Base-by-base conservation (phyloP, 805 yeast genomes). In the Millerozyma miso region DNA sequence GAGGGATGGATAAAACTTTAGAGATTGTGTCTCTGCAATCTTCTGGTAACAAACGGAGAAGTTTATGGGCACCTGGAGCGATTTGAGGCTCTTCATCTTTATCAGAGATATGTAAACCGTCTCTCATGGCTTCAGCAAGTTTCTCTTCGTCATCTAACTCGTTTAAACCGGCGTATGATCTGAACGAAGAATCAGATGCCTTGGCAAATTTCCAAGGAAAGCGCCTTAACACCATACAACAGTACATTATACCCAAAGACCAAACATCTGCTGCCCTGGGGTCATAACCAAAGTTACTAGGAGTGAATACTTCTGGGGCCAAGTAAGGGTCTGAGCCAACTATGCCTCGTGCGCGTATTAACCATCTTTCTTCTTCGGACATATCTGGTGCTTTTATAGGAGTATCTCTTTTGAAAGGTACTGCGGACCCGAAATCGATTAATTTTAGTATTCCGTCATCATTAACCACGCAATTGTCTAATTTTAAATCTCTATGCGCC, bases 151-250 rank as follows among this genome's bases (percentile, higher is more conserved):
- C 47, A 5, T 40, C 4, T 33, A 33, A 41, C 20, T 43, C 41
- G 18, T 35, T 50, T 56, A 56, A 36, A 39, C 60, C 52, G 19
- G 74, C 65, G 57, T 84, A 91, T 47, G 87, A 73, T 44, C 80
- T 75, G 68, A 76, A 91, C 3, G 93, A 81, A 41, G 80, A 80
- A 60, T 90, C 97, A 4, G 79, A 68, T 19, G 69, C 64, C 50
- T 83, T 81, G n/a, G 97, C 97, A 2, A 90, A 77, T 60, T 88
- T 88, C 99, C 99, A 91, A 1, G 99, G 98, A 65, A 91, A 91
- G 46, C 96, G 67, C 51, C 85, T 79, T 51, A 90, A 67, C 2
- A 84, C 73, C 90, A 89, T 86, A 65, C 98, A 90, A 60, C 96
- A 88, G 59, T 77, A 91, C 41, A 93, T 88, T 20, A 91, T 87